These are phyloP conservation scores for Rehmannia glutinosa DNA, from an alignment of 257 asterid species.

Conservation along the genomic window DNA sequence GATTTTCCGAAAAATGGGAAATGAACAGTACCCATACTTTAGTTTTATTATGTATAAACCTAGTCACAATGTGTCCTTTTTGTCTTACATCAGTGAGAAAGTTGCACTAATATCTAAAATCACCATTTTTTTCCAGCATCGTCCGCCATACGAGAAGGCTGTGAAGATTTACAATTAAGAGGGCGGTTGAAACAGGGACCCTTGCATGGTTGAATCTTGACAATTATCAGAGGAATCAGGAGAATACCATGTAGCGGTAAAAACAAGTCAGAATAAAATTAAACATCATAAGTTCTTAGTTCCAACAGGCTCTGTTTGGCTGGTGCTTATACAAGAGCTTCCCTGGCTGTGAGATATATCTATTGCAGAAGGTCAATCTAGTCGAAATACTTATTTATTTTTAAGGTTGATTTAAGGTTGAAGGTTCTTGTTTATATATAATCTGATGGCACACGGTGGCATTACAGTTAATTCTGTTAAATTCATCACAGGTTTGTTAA, in stretches of 20 bases:
- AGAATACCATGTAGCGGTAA: not conserved
- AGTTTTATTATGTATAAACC: too few relatives aligned
- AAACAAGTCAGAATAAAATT: not conserved
- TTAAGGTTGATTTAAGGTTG: too few relatives aligned
- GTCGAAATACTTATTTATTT: not conserved
- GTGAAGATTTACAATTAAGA: conserved; percentile 40
- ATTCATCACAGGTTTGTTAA: conserved; percentile 12
- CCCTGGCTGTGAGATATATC: conserved; percentile 1
- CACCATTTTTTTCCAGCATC: conserved; percentile 20
- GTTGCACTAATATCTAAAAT: conserved; percentile 9
- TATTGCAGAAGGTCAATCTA: not conserved
- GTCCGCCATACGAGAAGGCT: conserved; percentile 35
- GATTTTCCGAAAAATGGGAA: too few relatives aligned
- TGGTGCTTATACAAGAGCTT: not conserved
- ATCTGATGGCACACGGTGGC: not conserved
- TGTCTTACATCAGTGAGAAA: not conserved
- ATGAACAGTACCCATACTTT: too few relatives aligned
- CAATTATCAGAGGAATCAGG: not conserved
- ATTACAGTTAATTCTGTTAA: not conserved
- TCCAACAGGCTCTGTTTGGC: not conserved
- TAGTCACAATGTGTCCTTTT: not conserved
- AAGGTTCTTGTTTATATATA: conserved; percentile 3
- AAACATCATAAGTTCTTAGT: not conserved
- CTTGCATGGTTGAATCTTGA: conserved; percentile 5
- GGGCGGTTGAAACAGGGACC: conserved; percentile 2